A percentile compares a stretch with the other conserved stretches of the same genome.
Conservation (phyloP, 2,329 filamentous ascomycete species). For the Chalara sp. region DNA sequence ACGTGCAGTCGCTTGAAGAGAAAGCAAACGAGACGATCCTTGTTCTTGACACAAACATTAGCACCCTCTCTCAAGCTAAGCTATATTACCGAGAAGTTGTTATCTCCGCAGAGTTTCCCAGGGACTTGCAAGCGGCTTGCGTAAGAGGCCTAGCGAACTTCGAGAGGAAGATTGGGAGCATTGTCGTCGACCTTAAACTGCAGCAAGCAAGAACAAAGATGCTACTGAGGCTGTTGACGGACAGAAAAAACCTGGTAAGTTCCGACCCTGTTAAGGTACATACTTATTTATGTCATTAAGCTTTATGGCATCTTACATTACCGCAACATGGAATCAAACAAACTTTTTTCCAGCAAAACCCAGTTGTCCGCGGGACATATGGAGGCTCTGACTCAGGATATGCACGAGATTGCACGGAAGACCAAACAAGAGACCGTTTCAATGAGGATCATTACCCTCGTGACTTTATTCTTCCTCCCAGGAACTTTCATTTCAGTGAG, state of each 20-base stretch:
- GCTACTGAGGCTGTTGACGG: conserved; percentile 15
- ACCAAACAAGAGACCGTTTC: conserved; percentile 33
- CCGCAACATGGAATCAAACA: conserved; percentile 27
- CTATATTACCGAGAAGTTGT: conserved; percentile 14
- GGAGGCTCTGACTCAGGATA: conserved; percentile 21
- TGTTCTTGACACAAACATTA: conserved; percentile 26
- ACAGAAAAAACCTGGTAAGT: conserved; percentile 15
- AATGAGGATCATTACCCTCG: conserved; percentile 35
- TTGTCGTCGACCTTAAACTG: conserved; percentile 19
- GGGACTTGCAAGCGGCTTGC: conserved; percentile 4
- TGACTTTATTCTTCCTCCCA: conserved; percentile 36
- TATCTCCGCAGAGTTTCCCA: conserved; percentile 2
- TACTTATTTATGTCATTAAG: conserved; percentile 8
- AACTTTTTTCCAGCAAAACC: conserved; percentile 19
- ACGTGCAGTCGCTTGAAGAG: conserved; percentile 30
- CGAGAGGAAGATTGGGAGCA: conserved; percentile 11
- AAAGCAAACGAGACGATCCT: conserved; percentile 28
- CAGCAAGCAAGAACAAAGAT: conserved; percentile 19
- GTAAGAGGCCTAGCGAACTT: conserved; percentile 12
- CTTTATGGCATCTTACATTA: conserved; percentile 31
- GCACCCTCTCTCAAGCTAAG: conserved; percentile 23
- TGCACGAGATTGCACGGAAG: conserved; percentile 29
- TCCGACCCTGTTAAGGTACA: background rate
- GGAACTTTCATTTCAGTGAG: conserved; percentile 36
- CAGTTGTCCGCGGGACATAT: conserved; percentile 16